Base-by-base conservation (phyloP, 2,329 filamentous ascomycete species). In the Exophiala lecanii-corni region DNA sequence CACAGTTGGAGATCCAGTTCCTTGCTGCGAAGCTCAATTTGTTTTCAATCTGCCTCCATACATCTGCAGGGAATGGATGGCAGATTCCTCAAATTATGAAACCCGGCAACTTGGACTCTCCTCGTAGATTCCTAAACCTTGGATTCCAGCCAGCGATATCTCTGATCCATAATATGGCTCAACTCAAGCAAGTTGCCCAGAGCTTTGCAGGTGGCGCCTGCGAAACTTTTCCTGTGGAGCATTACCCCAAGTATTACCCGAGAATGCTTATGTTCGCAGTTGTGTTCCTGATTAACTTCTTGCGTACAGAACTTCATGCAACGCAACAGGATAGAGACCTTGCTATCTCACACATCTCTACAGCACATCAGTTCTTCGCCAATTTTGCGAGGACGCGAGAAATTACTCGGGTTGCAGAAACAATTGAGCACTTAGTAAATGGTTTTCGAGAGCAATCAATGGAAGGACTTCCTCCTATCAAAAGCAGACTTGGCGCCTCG, bases 11-110 rank as follows among this genome's bases (percentile, higher is more conserved):
- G 17, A 33, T 44, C 2, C 41, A 44, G 19, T 28, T 34, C 13
- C 41, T 44, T 13, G 34, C 18, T 15, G 41, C 41, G n/a, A 44
- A 44, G 25, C 18, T 44, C 15, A 39, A 44, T 19, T 36, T 44
- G 13, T 39, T 32, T 23, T 44, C 41, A 7, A 25, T 38, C 9
- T 39, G 41, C 10, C 35, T 44, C 9, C 38, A 36, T 9, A 20
- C 34, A 9, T 18, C 25, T 5, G 23, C 35, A 12, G 26, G 17
- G 21, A n/a, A 13, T 18, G 12, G 7, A 5, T 17, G 15, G 18
- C 33, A 28, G n/a, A 20, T 9, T 12, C n/a, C 15, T 12, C 9
- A 20, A 16, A n/a, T 26, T 18, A 28, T 16, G 6, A 25, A 26
- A 9, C n/a, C 16, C 6, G 38, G 26, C 19, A 36, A 13, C 19